Conservation (phyloP, 2,329 filamentous ascomycete species). For the Sordariomycetes sp. region DNA sequence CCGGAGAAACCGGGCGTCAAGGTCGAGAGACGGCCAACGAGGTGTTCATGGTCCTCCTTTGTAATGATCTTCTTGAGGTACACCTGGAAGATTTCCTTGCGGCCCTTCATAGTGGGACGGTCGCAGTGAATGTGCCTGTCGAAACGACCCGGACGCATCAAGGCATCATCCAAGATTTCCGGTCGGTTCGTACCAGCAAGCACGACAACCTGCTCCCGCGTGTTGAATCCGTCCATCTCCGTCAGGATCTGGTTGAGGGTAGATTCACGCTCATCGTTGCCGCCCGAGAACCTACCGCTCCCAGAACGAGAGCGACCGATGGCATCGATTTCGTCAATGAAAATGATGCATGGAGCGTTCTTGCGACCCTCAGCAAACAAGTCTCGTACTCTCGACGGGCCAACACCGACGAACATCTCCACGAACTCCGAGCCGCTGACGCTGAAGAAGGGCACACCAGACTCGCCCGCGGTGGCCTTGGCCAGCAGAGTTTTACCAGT, state of each 20-base stretch:
- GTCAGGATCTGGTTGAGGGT: constrained; percentile 98
- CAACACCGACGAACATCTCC: constrained; percentile 99
- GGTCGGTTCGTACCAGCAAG: constrained; percentile 93
- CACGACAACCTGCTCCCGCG: constrained; percentile 90
- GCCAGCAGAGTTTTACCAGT: constrained; percentile 97
- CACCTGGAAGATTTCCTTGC: constrained; percentile 92
- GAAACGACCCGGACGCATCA: constrained; percentile 95
- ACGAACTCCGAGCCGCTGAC: constrained; percentile 98
- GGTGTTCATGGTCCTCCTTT: constrained; percentile 76
- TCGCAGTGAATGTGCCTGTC: constrained; percentile 96
- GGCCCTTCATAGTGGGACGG: constrained; percentile 89
- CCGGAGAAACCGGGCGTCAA: constrained; percentile 94
- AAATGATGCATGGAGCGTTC: constrained; percentile 96
- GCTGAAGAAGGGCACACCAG: constrained; percentile 93
- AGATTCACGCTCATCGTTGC: constrained; percentile 93
- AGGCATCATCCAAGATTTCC: constrained; percentile 86
- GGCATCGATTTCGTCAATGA: constrained; percentile 98
- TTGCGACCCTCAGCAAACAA: constrained; percentile 91
- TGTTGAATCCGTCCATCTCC: constrained; percentile 99
- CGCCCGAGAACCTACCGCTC: constrained; percentile 61
- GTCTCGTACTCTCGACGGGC: constrained; percentile 89
- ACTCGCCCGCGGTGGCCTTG: constrained; percentile 96
- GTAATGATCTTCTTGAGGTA: constrained; percentile 94
- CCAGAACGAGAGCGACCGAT: constrained; percentile 89
- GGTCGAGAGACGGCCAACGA: constrained; percentile 82